Conservation (phyloP, 2,329 filamentous ascomycete genomes). For the Aureobasidium zeae region DNA sequence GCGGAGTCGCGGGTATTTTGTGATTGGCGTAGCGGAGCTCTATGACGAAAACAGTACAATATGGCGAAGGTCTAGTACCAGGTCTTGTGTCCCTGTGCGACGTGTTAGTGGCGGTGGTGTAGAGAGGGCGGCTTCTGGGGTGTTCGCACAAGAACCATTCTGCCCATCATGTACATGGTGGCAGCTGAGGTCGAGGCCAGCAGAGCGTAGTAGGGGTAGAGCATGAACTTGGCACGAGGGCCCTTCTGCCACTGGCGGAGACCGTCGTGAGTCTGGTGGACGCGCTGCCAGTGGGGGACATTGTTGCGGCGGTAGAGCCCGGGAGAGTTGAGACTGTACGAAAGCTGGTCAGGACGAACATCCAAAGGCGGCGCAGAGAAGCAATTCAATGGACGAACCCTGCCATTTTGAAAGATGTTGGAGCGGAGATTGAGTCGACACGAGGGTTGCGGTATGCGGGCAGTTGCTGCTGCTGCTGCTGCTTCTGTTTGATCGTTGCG, state of each 20-base stretch:
- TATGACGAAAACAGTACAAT: slow-evolving; percentile 12
- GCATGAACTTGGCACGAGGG: slow-evolving; percentile 54
- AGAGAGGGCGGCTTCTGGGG: neutral
- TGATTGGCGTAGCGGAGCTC: slow-evolving; percentile 6
- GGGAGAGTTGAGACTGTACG: slow-evolving; percentile 22
- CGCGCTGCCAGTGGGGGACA: slow-evolving; percentile 64
- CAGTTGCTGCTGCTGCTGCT: neutral
- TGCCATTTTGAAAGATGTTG: slow-evolving; percentile 34
- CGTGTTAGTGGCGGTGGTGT: neutral
- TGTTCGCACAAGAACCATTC: slow-evolving; percentile 50
- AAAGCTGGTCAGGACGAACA: slow-evolving; percentile 4
- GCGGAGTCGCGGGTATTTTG: slow-evolving; percentile 11
- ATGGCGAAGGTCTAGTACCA: slow-evolving; percentile 42
- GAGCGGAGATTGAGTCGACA: slow-evolving; percentile 15
- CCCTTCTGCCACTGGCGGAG: slow-evolving; percentile 66
- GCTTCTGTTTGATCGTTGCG: neutral
- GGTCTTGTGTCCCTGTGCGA: slow-evolving; percentile 59
- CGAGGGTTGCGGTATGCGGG: neutral
- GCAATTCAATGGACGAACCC: slow-evolving; percentile 29
- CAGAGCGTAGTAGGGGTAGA: slow-evolving; percentile 59
- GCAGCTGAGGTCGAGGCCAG: slow-evolving; percentile 32
- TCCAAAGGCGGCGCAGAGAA: neutral
- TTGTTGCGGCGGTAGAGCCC: slow-evolving; percentile 63
- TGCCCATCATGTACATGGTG: slow-evolving; percentile 61
- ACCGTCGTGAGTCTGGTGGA: slow-evolving; percentile 66